These are phyloP conservation scores for Parathielavia appendiculata DNA, from an alignment of 495 filamentous ascomycete genomes.

Conservation along the genomic window DNA sequence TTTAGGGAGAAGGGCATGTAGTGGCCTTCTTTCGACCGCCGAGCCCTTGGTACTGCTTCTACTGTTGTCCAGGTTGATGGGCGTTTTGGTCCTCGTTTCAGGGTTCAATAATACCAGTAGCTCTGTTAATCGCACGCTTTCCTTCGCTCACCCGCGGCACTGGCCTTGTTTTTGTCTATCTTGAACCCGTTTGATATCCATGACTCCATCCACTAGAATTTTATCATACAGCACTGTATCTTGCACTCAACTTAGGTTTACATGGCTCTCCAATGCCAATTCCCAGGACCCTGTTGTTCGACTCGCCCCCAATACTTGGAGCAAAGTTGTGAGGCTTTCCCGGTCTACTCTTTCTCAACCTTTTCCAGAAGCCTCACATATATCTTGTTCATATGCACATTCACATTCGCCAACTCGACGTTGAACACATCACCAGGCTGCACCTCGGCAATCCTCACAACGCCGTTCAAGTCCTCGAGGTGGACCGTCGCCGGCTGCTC, in stretches of 20 bases:
- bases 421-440: constrained; percentile 51
- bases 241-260: not conserved
- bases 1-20: no score
- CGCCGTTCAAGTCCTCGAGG: constrained; percentile 29
- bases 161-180: no score
- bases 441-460: constrained; percentile 33
- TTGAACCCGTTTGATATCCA: no score
- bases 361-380: constrained; percentile 46
- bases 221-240: not conserved
- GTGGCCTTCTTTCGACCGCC: no score
- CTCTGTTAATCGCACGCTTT: not conserved
- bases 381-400: constrained; percentile 48
- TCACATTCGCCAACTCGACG: constrained; percentile 53
- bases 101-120: not conserved
- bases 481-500: constrained; percentile 31
- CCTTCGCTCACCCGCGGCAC: not conserved
- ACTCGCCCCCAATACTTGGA: not conserved
- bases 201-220: not conserved
- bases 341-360: not conserved
- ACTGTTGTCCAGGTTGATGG: not conserved
- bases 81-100: not conserved
- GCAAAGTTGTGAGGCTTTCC: not conserved
- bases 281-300: not conserved
- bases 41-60: no score
- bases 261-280: no score